Percentiles rank a stretch among this genome's conserved stretches.
Evolutionary conservation across 257 asterid genomes (phyloP).

Genomic region (Forsythia viridissima): DNA sequence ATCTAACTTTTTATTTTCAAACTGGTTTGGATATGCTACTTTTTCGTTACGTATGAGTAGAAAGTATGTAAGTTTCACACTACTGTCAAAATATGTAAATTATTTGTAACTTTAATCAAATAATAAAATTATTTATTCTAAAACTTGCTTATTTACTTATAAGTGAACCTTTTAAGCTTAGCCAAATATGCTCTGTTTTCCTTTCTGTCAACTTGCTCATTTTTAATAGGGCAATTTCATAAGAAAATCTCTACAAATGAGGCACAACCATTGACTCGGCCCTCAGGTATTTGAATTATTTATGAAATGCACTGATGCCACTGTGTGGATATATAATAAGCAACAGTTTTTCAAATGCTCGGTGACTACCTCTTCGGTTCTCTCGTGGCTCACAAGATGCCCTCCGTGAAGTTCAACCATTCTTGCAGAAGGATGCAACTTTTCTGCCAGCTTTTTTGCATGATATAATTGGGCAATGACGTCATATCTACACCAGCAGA

Average conservation of each 20-base stretch:
- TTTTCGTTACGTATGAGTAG: too few relatives aligned
- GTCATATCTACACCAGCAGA: conserved; percentile 60
- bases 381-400: conserved; percentile 93
- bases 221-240: background rate
- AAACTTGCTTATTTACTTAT: background rate
- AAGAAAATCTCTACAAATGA: background rate
- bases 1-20: background rate
- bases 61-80: too few relatives aligned
- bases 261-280: background rate
- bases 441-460: conserved; percentile 81
- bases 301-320: background rate
- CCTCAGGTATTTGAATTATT: background rate
- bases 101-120: too few relatives aligned
- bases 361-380: conserved; percentile 78
- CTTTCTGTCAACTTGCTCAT: background rate
- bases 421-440: conserved; percentile 78
- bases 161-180: background rate
- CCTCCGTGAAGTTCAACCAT: conserved; percentile 97
- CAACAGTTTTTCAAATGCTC: background rate
- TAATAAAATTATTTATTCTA: too few relatives aligned
- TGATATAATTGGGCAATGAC: conserved; percentile 92
- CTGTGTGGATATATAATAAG: background rate
- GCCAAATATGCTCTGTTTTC: background rate
- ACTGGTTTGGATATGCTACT: too few relatives aligned
- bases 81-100: too few relatives aligned